Evolutionary conservation across 129 eudicot genomes (phyloP), one percentile per base, ranked within the genome.

Genomic region (Arctium minus): DNA sequence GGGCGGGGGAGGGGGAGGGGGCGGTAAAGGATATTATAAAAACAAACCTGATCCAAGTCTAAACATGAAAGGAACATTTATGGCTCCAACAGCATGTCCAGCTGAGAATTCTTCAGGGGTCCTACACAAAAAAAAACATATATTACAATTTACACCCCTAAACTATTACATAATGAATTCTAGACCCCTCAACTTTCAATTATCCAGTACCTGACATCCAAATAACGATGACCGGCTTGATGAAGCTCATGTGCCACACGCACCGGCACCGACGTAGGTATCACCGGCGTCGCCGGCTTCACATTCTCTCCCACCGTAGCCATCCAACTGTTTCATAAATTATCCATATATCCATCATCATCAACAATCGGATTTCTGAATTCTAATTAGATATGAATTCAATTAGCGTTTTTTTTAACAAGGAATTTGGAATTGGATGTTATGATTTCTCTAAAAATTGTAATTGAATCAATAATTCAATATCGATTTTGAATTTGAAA

Each of bases 201-300:
- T 69, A 29, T 65, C 1, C 9, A 70, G 40, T 80, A 94, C 98
- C 97, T 87, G 80, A 94, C 98, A 76, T 94, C 98, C 73, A 94
- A 80, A 80, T 92, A 94, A 15, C 89, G 97, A 65, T 94, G 95
- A 1, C 98, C 98, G 31, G 98, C 98, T 85, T 87, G 98, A 85
- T 87, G 93, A 65, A 94, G 93, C 86, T 94, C 98, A 7, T 86
- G 88, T 2, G 98, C 97, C 33, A 94, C 98, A 36, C 93, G 93
- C 69, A 94, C 95, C 22, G 98, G 98, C 67, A 94, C 98, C 22
- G 98, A 94, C 1, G 91, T 81, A 3, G 98, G 97, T 15, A 73
- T 86, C 33, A 83, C 78, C 32, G 97, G 93, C 38, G 77, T 80
- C 6, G 88, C 50, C 1, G 89, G 78, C 68, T 82, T 83, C 83